Conservation (phyloP, 345 rosid genomes). For the rapeseed (Brassica napus) region Da-Ae NC_063436.1:27945501-27946000, state of each 20-base stretch:
- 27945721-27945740: background rate
- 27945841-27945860: background rate
- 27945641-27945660: background rate
- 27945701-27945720: background rate
- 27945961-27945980: too few relatives aligned
- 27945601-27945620: background rate
- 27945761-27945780: background rate
- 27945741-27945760: background rate
- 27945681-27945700: background rate
- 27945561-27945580: background rate
- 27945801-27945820: background rate
- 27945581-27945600: background rate
- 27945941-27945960: too few relatives aligned
- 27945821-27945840: background rate
- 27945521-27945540: background rate
- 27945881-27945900: too few relatives aligned
- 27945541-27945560: too few relatives aligned
- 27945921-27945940: too few relatives aligned
- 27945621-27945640: background rate
- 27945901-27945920: too few relatives aligned
- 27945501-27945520: background rate
- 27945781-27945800: background rate
- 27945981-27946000: too few relatives aligned
- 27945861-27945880: too few relatives aligned
- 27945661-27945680: background rate